Evolutionary conservation across 2,329 filamentous ascomycete species (phyloP), one percentile per base, ranked within the genome.

Genomic region (Sarocladiaceae sp.): DNA sequence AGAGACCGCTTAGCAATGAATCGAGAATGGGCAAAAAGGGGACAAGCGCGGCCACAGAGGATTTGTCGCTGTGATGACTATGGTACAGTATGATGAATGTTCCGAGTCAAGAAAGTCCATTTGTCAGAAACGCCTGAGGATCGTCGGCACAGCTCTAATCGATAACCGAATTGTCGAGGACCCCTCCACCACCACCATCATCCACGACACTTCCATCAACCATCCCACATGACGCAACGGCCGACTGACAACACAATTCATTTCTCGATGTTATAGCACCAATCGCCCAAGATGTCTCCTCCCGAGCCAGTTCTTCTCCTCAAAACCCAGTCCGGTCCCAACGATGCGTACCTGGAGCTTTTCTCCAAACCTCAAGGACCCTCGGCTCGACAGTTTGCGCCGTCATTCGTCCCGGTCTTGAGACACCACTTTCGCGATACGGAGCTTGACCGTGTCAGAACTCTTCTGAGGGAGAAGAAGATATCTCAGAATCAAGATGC

Each of bases 401-500:
- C 89, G 2, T 66, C 74, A 11, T 94, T 93, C 59, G 81, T 94
- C 2, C 89, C 89, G 0, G 88, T 94, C 0, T 73, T 94, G 15
- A 82, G 87, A 59, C 89, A 94, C 64, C 74, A 71, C 25, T 85
- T 90, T 62, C 73, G 82, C 53, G 76, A 83, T 26, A 71, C 76
- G 22, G 82, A 84, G 1, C 69, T 90, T 59, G 64, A 69, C 25
- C 68, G 69, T 39, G 68, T 91, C 20, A 72, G 72, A 26, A 61
- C 66, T 3, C 63, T 83, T 15, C 74, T 92, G 10, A 62, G 60
- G 10, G 57, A 62, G 1, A 68, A 64, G 22, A 57, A 62, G 15
- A 76, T 85, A 54, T 70, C 71, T 42, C 55, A 54, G n/a, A 50
- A 49, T 0, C 36, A 61, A 1, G 68, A 64, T 2, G 65, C 66